Conservation (phyloP, 176 grass and related monocot genomes). For the Oryza brachyantha region DNA sequence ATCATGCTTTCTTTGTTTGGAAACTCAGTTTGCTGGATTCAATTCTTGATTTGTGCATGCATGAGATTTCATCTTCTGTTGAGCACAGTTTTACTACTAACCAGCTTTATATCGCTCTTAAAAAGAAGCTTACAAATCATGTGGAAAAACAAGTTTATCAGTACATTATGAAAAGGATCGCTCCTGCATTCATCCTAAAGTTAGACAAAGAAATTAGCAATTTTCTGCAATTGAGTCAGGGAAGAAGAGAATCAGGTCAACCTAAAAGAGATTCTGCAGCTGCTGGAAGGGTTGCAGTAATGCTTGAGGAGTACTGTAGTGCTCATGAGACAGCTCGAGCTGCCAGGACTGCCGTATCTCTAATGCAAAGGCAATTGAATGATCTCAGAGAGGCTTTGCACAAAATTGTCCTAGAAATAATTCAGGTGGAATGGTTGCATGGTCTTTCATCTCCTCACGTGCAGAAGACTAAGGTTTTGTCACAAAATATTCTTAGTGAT, state of each 20-base stretch:
- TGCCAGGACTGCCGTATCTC: slow-evolving; percentile 63
- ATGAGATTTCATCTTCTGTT: slow-evolving; percentile 85
- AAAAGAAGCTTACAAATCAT: slow-evolving; percentile 74
- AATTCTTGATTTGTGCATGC: slow-evolving; percentile 78
- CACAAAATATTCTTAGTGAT: slow-evolving; percentile 72
- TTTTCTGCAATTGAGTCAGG: slow-evolving; percentile 54
- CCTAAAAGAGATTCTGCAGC: slow-evolving; percentile 48
- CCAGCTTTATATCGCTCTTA: slow-evolving; percentile 72
- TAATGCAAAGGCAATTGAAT: slow-evolving; percentile 84
- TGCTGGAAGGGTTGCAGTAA: slow-evolving; percentile 58
- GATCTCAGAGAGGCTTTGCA: slow-evolving; percentile 71
- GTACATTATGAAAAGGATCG: slow-evolving; percentile 68
- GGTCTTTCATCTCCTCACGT: slow-evolving; percentile 66
- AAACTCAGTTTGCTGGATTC: slow-evolving; percentile 79
- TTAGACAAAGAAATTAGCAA: slow-evolving; percentile 71
- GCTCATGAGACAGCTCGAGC: slow-evolving; percentile 82
- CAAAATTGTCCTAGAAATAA: slow-evolving; percentile 73
- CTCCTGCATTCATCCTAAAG: slow-evolving; percentile 50
- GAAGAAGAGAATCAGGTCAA: slow-evolving; percentile 57
- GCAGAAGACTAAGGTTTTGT: slow-evolving; percentile 59
- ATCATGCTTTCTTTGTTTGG: slow-evolving; percentile 88
- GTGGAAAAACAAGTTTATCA: slow-evolving; percentile 61
- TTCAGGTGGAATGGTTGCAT: slow-evolving; percentile 88
- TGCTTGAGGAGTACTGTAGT: slow-evolving; percentile 93
- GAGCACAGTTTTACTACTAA: slow-evolving; percentile 72